Conservation (phyloP, 2,329 filamentous ascomycete species). For the Exophiala viscosa region DNA sequence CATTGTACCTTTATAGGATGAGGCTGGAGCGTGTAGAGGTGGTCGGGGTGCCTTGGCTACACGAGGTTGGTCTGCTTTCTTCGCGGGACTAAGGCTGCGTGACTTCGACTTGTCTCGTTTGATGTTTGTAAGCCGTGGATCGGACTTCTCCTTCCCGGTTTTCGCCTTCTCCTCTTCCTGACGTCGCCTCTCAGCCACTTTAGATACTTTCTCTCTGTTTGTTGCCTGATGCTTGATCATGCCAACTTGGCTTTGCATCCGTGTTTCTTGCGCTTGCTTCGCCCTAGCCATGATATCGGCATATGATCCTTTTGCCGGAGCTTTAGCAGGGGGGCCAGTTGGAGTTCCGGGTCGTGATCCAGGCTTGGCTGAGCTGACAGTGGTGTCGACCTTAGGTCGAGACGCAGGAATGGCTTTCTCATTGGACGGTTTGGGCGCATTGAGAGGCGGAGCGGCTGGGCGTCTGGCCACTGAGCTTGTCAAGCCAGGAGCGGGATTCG, state of each 20-base stretch:
- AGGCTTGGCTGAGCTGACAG: slow-evolving; percentile 3
- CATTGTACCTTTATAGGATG: slow-evolving; percentile 42
- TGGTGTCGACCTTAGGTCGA: slow-evolving; percentile 13
- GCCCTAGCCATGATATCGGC: slow-evolving; percentile 60
- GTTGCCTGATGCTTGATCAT: slow-evolving; percentile 55
- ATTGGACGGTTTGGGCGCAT: slow-evolving; percentile 13
- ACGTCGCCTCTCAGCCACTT: slow-evolving; percentile 46
- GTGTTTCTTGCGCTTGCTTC: slow-evolving; percentile 42
- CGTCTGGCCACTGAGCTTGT: slow-evolving; percentile 13
- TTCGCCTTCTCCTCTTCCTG: slow-evolving; percentile 45
- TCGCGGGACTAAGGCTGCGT: slow-evolving; percentile 27
- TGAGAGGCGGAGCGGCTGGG: slow-evolving; percentile 18
- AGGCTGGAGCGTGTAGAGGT: slow-evolving; percentile 25
- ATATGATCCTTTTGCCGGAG: slow-evolving; percentile 53
- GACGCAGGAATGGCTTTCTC: slow-evolving; percentile 6
- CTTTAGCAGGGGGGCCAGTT: slow-evolving; percentile 16
- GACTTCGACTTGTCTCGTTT: slow-evolving; percentile 17
- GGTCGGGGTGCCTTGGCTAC: slow-evolving; percentile 17
- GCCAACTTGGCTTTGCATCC: slow-evolving; percentile 42
- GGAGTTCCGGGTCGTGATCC: slow-evolving; percentile 13
- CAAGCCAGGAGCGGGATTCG: slow-evolving; percentile 15
- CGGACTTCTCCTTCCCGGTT: slow-evolving; percentile 35
- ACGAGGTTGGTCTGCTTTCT: slow-evolving; percentile 33
- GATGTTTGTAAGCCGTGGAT: slow-evolving; percentile 29
- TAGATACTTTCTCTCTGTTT: slow-evolving; percentile 54